A percentile compares a stretch with the other conserved stretches of the same genome.
These are phyloP conservation scores for Neocucurbitaria cava DNA, from an alignment of 2,329 filamentous ascomycete genomes.

Conservation along the genomic window DNA sequence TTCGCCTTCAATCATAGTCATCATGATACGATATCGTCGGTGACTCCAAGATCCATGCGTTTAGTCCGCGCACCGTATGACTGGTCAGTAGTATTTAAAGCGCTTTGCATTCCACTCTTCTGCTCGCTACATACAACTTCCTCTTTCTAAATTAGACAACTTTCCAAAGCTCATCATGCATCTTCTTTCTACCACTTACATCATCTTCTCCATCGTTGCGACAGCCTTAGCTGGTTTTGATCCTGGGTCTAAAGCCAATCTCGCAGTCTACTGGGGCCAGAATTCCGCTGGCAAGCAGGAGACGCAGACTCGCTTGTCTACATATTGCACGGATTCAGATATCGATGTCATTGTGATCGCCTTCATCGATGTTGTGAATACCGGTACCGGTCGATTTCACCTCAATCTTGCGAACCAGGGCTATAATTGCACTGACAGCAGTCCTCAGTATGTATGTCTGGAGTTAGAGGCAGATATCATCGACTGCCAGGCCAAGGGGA, in stretches of 20 bases:
- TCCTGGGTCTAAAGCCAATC: slow-evolving; percentile 50
- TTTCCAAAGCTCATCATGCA: background rate
- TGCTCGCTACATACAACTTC: background rate
- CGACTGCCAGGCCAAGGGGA: slow-evolving; percentile 67
- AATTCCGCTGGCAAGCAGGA: slow-evolving; percentile 23
- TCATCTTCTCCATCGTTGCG: background rate
- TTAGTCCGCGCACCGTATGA: background rate
- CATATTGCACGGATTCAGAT: slow-evolving; percentile 13
- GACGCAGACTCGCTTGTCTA: slow-evolving; percentile 14
- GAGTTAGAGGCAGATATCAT: slow-evolving; percentile 66
- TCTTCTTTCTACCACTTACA: background rate
- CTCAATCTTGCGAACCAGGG: slow-evolving; percentile 68
- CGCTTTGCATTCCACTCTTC: background rate
- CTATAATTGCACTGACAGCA: background rate
- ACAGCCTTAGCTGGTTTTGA: slow-evolving; percentile 26
- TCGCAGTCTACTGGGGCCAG: slow-evolving; percentile 73
- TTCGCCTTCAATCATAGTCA: background rate
- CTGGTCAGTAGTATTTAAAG: background rate
- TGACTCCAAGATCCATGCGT: background rate
- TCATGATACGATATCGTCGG: background rate
- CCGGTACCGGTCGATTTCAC: slow-evolving; percentile 56
- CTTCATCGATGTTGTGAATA: slow-evolving; percentile 66
- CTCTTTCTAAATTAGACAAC: background rate
- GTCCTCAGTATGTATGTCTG: slow-evolving; percentile 61
- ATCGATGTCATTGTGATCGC: slow-evolving; percentile 64